Evolutionary conservation across 1,139 yeast genomes (phyloP), one percentile per base, ranked within the genome.

Genomic region (Lodderomyces theae): DNA sequence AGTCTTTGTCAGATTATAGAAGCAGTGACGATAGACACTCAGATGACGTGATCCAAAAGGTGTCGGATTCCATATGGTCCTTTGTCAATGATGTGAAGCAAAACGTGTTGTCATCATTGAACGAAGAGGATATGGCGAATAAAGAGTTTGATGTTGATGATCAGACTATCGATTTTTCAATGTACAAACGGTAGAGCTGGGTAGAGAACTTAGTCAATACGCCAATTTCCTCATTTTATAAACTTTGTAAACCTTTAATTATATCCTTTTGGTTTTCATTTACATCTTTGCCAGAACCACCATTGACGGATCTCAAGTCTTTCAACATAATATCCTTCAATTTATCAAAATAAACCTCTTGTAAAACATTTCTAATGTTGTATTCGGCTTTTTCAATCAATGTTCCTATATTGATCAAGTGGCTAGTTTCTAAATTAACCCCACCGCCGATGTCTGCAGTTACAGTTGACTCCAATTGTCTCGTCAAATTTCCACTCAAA

Each of bases 301-400:
- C 72, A 8, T 75, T 75, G 28, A 75, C 57, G 8, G 83, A 73
- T 54, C 95, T 73, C 52, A 87, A 69, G 56, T 86, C 95, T 38
- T 69, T 72, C 55, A 70, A 64, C 51, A 87, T 66, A 40, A 90
- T 82, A 57, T 90, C 97, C 57, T 87, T 82, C 28, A 96, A 86
- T 67, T 92, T 92, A 56, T 95, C 97, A 58, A 92, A 92, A 60
- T 92, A 92, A 21, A 92, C 97, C 49, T 88, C 96, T 60, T 90
- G 96, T 47, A 92, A 73, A 64, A 86, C 71, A 54, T 86, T 87
- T 62, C 98, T 78, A 66, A 92, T 72, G 59, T 85, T 88, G 50
- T 86, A 81, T 64, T 92, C 98, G 39, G 88, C 76, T 50, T 88
- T 96, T 63, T 92, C 98, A 21, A 92, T 77, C 54, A 90, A 63